These are phyloP conservation scores for Dissophora globulifera DNA, from an alignment of 192 early-diverging fungal species.

Conservation along the genomic window DNA sequence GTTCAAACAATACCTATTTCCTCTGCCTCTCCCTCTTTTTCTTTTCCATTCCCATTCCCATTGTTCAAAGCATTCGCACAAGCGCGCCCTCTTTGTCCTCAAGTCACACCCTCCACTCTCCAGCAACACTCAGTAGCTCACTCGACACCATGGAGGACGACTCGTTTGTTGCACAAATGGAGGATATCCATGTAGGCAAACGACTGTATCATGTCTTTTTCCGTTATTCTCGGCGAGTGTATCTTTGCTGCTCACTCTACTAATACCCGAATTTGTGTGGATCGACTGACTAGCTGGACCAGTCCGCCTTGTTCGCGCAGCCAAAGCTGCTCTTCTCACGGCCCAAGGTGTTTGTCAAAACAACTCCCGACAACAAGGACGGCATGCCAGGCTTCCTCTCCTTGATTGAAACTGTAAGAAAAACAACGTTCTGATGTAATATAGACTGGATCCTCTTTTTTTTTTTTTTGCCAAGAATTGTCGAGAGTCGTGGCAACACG, in stretches of 20 bases:
- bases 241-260: too few species aligned
- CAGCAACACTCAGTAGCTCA: neutral
- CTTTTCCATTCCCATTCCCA: neutral
- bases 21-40: neutral
- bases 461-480: constrained; percentile 5
- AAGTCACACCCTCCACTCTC: too few species aligned
- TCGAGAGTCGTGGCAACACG: neutral
- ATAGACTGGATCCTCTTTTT: neutral
- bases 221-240: too few species aligned
- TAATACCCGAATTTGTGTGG: too few species aligned
- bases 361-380: constrained; percentile 65
- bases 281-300: constrained; percentile 15
- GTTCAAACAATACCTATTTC: neutral
- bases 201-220: too few species aligned
- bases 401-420: constrained; percentile 65
- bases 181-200: constrained; percentile 33
- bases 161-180: constrained; percentile 46
- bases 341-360: constrained; percentile 80
- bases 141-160: constrained; percentile 25
- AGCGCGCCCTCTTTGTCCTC: too few species aligned
- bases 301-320: constrained; percentile 19
- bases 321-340: constrained; percentile 69
- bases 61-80: too few species aligned
- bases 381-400: constrained; percentile 75
- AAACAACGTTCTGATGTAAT: neutral